phyloP scores from a whole-genome alignment of 257 asterid species.

The Euphrasia confusa region DNA sequence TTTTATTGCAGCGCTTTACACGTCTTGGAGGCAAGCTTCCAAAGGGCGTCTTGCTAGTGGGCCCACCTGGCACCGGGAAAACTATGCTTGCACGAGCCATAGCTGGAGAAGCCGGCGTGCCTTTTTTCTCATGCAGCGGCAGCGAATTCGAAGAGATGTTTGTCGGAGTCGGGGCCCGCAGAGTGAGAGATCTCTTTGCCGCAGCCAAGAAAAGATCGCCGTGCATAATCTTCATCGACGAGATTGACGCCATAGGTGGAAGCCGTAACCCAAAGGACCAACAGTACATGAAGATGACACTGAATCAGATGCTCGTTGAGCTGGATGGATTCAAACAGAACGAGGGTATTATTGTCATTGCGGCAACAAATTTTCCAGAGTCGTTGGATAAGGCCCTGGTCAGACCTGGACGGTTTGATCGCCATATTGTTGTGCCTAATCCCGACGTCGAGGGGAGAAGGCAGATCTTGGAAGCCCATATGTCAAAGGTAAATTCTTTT shows the following conservation, averaged over 20 bases:
- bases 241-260: slow-evolving; percentile 93
- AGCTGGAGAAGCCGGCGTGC: slow-evolving; percentile 96
- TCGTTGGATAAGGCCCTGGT: slow-evolving; percentile 82
- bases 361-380: slow-evolving; percentile 86
- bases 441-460: slow-evolving; percentile 94
- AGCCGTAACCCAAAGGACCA: slow-evolving; percentile 89
- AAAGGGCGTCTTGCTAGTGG: slow-evolving; percentile 83
- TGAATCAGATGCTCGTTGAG: slow-evolving; percentile 90
- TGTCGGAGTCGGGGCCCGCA: slow-evolving; percentile 96
- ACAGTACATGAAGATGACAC: slow-evolving; percentile 83
- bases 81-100: slow-evolving; percentile 94
- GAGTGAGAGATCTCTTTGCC: slow-evolving; percentile 86
- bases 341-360: slow-evolving; percentile 85
- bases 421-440: slow-evolving; percentile 85
- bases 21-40: slow-evolving; percentile 97
- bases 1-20: slow-evolving; percentile 60
- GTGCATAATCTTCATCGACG: slow-evolving; percentile 76
- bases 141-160: slow-evolving; percentile 94
- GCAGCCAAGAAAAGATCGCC: slow-evolving; percentile 92
- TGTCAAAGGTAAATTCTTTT: slow-evolving; percentile 76
- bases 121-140: slow-evolving; percentile 88
- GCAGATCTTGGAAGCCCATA: slow-evolving; percentile 83
- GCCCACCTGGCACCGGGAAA: slow-evolving; percentile 95
- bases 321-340: slow-evolving; percentile 90
- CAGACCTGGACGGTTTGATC: slow-evolving; percentile 87